A percentile compares a stretch with the other conserved stretches of the same genome.
phyloP scores from a whole-genome alignment of 768 basidiomycete genomes.

The Basidioascus undulatus region DNA sequence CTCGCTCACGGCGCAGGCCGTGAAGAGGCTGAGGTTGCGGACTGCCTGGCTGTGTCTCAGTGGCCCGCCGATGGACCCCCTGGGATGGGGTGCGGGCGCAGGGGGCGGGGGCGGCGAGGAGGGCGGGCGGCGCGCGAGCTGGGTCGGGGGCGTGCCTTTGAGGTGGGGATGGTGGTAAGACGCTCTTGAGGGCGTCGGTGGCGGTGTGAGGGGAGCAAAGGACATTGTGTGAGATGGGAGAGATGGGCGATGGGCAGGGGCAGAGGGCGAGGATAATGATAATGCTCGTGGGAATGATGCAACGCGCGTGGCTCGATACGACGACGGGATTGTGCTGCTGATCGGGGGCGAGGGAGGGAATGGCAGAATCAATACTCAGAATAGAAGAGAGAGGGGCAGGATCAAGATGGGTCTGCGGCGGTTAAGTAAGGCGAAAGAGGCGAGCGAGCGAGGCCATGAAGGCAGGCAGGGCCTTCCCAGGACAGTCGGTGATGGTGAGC shows the following conservation, averaged over 20 bases:
- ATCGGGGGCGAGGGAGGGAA: no score
- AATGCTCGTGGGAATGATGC: conserved; percentile 21
- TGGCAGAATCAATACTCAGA: no score
- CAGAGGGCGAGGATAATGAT: conserved; percentile 21
- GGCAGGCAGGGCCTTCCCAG: no score
- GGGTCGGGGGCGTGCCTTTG: neutral
- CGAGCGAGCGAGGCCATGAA: no score
- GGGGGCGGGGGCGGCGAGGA: neutral
- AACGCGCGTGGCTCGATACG: conserved; percentile 21
- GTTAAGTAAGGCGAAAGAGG: no score
- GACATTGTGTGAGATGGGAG: neutral
- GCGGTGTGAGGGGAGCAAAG: neutral
- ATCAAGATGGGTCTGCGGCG: no score
- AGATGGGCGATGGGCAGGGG: conserved; percentile 13
- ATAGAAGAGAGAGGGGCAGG: no score
- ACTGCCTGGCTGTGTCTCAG: neutral
- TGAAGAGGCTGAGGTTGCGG: neutral
- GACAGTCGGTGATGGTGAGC: no score
- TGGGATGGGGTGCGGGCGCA: neutral
- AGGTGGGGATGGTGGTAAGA: neutral
- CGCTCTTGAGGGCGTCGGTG: neutral
- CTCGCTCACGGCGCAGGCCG: neutral
- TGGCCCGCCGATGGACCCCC: neutral
- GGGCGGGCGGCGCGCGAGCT: neutral
- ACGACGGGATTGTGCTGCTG: conserved; percentile 22